Evolutionary conservation across 1,284 basidiomycete species (phyloP), one percentile per base, ranked within the genome.

Genomic region (Trichosporon sp.): DNA sequence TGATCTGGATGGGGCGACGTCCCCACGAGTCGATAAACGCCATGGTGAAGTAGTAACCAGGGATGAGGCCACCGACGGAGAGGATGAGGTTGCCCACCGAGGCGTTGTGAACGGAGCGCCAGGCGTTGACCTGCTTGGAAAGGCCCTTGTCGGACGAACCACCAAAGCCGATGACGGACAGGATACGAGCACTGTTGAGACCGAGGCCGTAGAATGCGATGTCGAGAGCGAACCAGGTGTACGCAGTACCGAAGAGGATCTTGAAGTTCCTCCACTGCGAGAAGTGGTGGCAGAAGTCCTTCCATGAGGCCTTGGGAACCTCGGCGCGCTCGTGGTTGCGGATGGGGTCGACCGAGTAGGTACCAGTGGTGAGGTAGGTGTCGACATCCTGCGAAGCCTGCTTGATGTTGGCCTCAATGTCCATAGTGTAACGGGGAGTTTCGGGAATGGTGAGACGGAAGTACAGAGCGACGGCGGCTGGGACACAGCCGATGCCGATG

Each of bases 371-470:
- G 65, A 92, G 81, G 76, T 91, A 89, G 44, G 87, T 86, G 74
- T 81, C 75, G 73, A 90, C 89, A 78, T 92, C 90, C 66, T 86
- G 83, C 13, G 87, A 77, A 11, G 91, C 91, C 77, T 90, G 89
- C 75, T 87, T 85, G 72, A 93, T 86, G 83, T 93, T 92, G 70
- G 91, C 89, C 84, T 93, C 91, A 75, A 94, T 88, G 84, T 93
- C 92, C 89, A 94, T 92, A 70, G 92, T 94, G 86, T 91, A 95
- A 75, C 92, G 91, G 42, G 92, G 77, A 15, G 86, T 86, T 77
- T 86, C 86, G 70, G 85, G 82, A 72, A 85, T 85, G 42, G 84
- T 84, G 35, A 82, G 69, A 68, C 82, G 85, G 84, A 85, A 86
- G 83, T 86, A 87, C 64, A 85, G 80, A n/a, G 84, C 83, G 51